Conservation (phyloP, 805 yeast genomes). For the Candida silvicultrix region DNA sequence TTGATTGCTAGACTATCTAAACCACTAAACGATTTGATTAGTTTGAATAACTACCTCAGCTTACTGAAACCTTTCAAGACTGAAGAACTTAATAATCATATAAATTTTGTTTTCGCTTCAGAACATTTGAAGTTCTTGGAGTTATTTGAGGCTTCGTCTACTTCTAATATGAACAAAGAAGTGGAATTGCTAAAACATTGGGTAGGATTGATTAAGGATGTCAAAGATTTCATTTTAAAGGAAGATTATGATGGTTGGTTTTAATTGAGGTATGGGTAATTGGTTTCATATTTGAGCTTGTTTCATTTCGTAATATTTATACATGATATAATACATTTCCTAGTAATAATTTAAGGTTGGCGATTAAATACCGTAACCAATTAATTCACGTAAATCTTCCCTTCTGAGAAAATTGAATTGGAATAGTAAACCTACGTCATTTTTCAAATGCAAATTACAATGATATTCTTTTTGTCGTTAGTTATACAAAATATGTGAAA, state of each 20-base stretch:
- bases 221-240: conserved; percentile 7
- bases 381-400: too few species aligned
- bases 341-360: too few species aligned
- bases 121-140: conserved; percentile 5
- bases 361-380: too few species aligned
- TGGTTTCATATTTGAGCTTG: too few species aligned
- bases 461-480: too few species aligned
- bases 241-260: conserved; percentile 24
- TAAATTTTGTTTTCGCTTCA: conserved; percentile 16
- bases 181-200: conserved; percentile 8
- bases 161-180: background rate
- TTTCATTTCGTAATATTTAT: too few species aligned
- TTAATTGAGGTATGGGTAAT: background rate
- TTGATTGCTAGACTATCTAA: conserved; percentile 17
- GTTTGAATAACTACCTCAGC: conserved; percentile 19
- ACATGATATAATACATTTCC: too few species aligned
- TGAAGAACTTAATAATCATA: conserved; percentile 18
- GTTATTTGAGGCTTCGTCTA: background rate
- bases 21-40: conserved; percentile 20
- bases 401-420: too few species aligned
- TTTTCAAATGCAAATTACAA: too few species aligned
- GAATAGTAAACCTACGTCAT: too few species aligned
- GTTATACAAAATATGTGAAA: too few species aligned
- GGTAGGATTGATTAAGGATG: conserved; percentile 19
- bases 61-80: conserved; percentile 23